A percentile compares a stretch with the other conserved stretches of the same genome.
These are phyloP conservation scores for Fusarium pininemorale DNA, from an alignment of 2,329 filamentous ascomycete species.

Conservation along the genomic window DNA sequence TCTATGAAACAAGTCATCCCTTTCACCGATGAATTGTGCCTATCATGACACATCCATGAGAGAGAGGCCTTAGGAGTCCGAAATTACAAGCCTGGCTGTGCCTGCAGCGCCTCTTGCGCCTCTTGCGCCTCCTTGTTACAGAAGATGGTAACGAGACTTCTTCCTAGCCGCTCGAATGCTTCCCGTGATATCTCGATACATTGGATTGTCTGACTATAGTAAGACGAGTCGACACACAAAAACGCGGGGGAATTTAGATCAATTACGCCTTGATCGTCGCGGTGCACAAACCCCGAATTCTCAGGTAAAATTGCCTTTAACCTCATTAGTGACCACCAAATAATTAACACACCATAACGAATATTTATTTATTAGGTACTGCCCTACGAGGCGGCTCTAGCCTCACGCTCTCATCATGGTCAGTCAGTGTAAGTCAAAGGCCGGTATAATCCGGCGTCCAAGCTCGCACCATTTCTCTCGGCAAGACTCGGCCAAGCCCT, in stretches of 20 bases:
- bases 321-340: neutral
- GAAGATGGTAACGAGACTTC: neutral
- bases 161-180: neutral
- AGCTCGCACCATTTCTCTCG: slow-evolving; percentile 6
- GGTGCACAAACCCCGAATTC: neutral
- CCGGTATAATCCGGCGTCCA: slow-evolving; percentile 5
- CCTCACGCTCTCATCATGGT: neutral
- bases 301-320: neutral
- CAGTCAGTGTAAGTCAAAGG: neutral
- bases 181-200: neutral
- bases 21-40: slow-evolving; percentile 4
- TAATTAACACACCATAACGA: neutral
- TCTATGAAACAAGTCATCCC: slow-evolving; percentile 7
- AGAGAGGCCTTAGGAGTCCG: neutral
- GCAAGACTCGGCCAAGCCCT: slow-evolving; percentile 12
- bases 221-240: neutral
- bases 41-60: neutral
- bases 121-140: neutral
- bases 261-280: neutral
- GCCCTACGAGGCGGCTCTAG: neutral
- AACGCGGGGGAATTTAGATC: neutral
- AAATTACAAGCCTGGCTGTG: neutral
- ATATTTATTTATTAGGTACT: neutral
- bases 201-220: neutral
- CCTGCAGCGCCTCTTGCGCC: slow-evolving; percentile 9